A percentile compares a stretch with the other conserved stretches of the same genome.
phyloP scores from a whole-genome alignment of 2,329 filamentous ascomycete genomes.

The Ascomycota sp. region DNA sequence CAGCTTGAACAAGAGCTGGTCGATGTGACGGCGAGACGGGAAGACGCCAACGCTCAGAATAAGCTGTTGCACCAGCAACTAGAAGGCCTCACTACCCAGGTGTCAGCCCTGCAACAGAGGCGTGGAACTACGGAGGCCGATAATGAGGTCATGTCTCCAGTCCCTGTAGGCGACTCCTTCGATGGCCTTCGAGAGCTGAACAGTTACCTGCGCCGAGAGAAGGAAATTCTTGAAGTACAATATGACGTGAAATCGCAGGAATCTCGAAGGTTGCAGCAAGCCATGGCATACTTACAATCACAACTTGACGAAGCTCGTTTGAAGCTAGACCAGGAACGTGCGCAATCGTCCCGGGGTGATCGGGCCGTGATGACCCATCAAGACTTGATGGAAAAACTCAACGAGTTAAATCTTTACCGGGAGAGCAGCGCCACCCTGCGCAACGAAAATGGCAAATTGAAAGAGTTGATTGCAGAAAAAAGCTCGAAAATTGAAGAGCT shows the following conservation, averaged over 20 bases:
- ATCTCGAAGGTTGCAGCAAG: conserved; percentile 67
- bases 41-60: conserved; percentile 76
- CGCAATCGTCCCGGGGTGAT: conserved; percentile 48
- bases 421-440: conserved; percentile 85
- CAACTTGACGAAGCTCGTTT: conserved; percentile 76
- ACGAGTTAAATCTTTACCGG: conserved; percentile 85
- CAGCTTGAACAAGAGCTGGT: conserved; percentile 64
- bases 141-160: conserved; percentile 29
- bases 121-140: conserved; percentile 30
- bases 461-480: conserved; percentile 54
- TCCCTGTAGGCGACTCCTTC: conserved; percentile 33
- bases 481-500: conserved; percentile 53
- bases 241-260: conserved; percentile 77
- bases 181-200: conserved; percentile 78
- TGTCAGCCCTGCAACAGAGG: conserved; percentile 56
- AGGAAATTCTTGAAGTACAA: conserved; percentile 95
- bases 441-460: conserved; percentile 61
- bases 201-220: conserved; percentile 76
- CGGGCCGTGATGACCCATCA: conserved; percentile 59
- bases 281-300: conserved; percentile 64
- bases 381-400: conserved; percentile 81
- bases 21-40: conserved; percentile 56
- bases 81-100: conserved; percentile 60
- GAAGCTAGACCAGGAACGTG: conserved; percentile 76
- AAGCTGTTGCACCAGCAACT: conserved; percentile 74